These are phyloP conservation scores for Cystofilobasidium ferigula DNA, from an alignment of 768 basidiomycete species.

Conservation along the genomic window DNA sequence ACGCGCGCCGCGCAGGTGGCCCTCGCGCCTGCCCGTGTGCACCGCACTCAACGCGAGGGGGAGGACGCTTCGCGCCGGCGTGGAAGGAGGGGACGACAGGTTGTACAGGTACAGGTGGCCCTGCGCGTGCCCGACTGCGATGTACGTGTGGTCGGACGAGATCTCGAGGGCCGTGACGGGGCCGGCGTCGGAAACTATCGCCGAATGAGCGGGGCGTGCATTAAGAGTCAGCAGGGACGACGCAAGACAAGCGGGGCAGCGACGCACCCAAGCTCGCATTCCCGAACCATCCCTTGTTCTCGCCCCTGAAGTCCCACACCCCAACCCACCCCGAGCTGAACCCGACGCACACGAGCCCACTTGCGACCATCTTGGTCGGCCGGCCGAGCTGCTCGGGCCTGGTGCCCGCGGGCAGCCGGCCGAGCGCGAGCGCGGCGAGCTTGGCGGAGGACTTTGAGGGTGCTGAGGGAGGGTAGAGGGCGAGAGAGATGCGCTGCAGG, in stretches of 20 bases:
- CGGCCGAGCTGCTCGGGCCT: conserved; percentile 40
- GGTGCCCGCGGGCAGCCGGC: neutral
- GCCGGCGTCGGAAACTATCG: conserved; percentile 52
- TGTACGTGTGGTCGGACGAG: conserved; percentile 85
- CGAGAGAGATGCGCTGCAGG: conserved; percentile 20
- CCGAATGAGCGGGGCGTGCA: conserved; percentile 3
- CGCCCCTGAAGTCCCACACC: conserved; percentile 86
- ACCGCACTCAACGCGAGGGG: conserved; percentile 61
- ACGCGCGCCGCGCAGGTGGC: conserved; percentile 66
- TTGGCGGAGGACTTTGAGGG: neutral
- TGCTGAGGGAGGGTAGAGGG: conserved; percentile 8
- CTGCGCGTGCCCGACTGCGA: conserved; percentile 73
- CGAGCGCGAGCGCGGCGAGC: conserved; percentile 7
- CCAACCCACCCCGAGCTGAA: conserved; percentile 64
- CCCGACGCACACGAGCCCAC: conserved; percentile 80
- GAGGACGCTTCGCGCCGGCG: conserved; percentile 56
- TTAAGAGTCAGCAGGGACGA: neutral
- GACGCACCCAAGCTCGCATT: conserved; percentile 52
- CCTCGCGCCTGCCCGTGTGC: conserved; percentile 66
- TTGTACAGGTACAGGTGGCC: conserved; percentile 83
- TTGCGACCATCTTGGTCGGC: conserved; percentile 72
- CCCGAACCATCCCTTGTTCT: conserved; percentile 66
- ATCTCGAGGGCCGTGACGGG: conserved; percentile 79
- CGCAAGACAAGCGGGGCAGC: neutral
- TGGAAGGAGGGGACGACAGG: conserved; percentile 38